Conservation (phyloP, 2,329 filamentous ascomycete genomes). For the Epichloe sp. region DNA sequence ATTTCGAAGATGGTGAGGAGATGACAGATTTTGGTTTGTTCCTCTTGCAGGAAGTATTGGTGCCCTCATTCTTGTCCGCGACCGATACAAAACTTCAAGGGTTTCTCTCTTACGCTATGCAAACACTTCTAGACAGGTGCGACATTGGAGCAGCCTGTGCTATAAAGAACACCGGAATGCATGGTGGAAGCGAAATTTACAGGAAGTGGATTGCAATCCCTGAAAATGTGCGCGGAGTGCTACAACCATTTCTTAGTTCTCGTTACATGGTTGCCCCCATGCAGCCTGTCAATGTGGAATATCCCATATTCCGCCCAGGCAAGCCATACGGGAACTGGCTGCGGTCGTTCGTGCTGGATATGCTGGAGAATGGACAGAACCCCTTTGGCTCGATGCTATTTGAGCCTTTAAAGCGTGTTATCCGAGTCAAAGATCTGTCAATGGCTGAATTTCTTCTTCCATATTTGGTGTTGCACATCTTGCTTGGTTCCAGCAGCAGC, state of each 20-base stretch:
- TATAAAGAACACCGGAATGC: slow-evolving; percentile 23
- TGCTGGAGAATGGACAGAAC: slow-evolving; percentile 66
- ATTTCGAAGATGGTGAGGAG: slow-evolving; percentile 69
- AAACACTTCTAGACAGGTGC: slow-evolving; percentile 71
- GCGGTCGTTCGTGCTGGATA: slow-evolving; percentile 63
- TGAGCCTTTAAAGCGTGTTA: slow-evolving; percentile 65
- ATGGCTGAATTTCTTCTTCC: slow-evolving; percentile 83
- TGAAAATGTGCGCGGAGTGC: slow-evolving; percentile 61
- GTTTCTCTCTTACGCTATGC: slow-evolving; percentile 88
- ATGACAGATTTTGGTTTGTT: slow-evolving; percentile 77
- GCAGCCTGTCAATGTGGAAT: slow-evolving; percentile 42
- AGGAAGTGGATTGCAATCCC: slow-evolving; percentile 68
- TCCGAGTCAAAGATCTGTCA: slow-evolving; percentile 72
- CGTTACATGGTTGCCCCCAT: slow-evolving; percentile 62
- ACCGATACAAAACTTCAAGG: slow-evolving; percentile 81
- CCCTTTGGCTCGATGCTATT: slow-evolving; percentile 67
- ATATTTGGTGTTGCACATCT: slow-evolving; percentile 71
- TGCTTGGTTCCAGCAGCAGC: slow-evolving; percentile 53
- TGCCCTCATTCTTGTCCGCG: slow-evolving; percentile 82
- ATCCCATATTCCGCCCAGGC: slow-evolving; percentile 63
- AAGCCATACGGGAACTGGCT: slow-evolving; percentile 73
- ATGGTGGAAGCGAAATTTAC: slow-evolving; percentile 46
- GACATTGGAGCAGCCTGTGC: slow-evolving; percentile 50
- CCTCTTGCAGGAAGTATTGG: slow-evolving; percentile 73
- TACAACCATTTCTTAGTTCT: slow-evolving; percentile 82